These are phyloP conservation scores for Ottelia alismoides DNA, from an alignment of 106 monocot species.

Conservation along the genomic window DNA sequence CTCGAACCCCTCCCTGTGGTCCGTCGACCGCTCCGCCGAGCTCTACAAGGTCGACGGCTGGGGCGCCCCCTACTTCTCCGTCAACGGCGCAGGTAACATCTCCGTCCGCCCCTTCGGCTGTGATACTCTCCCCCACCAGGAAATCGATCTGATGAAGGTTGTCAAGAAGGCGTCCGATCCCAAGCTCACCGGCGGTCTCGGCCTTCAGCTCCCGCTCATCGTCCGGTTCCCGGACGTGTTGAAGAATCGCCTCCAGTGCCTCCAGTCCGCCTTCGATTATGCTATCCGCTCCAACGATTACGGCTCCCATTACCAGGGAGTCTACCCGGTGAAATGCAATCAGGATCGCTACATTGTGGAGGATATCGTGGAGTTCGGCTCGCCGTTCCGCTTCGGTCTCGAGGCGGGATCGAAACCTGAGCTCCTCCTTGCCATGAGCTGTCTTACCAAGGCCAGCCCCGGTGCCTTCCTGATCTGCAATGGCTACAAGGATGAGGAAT, in stretches of 20 bases:
- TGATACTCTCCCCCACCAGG: slow-evolving; percentile 64
- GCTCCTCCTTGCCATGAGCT: slow-evolving; percentile 89
- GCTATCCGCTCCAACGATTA: slow-evolving; percentile 68
- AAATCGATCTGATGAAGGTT: slow-evolving; percentile 88
- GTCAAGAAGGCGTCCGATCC: slow-evolving; percentile 61
- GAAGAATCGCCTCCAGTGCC: slow-evolving; percentile 60
- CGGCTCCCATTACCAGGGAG: slow-evolving; percentile 67
- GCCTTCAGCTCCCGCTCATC: slow-evolving; percentile 76
- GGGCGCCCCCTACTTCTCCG: slow-evolving; percentile 88
- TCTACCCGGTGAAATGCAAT: slow-evolving; percentile 96
- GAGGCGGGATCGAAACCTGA: slow-evolving; percentile 98
- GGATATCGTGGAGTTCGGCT: slow-evolving; percentile 75
- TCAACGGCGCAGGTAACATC: slow-evolving; percentile 69
- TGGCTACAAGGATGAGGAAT: slow-evolving; percentile 95
- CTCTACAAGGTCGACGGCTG: slow-evolving; percentile 86
- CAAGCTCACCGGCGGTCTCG: slow-evolving; percentile 61
- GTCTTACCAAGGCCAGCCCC: slow-evolving; percentile 51
- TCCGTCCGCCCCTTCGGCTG: slow-evolving; percentile 51
- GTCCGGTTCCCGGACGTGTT: slow-evolving; percentile 84
- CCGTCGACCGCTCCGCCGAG: slow-evolving; percentile 57
- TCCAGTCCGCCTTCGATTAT: slow-evolving; percentile 70
- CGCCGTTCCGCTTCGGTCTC: slow-evolving; percentile 68
- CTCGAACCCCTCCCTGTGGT: slow-evolving; percentile 23
- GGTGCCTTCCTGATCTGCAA: slow-evolving; percentile 90
- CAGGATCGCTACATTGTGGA: slow-evolving; percentile 84